A percentile compares a stretch with the other conserved stretches of the same genome.
These are phyloP conservation scores for Yamadazyma diddensiae DNA, from an alignment of 1,139 yeast genomes.

Conservation along the genomic window DNA sequence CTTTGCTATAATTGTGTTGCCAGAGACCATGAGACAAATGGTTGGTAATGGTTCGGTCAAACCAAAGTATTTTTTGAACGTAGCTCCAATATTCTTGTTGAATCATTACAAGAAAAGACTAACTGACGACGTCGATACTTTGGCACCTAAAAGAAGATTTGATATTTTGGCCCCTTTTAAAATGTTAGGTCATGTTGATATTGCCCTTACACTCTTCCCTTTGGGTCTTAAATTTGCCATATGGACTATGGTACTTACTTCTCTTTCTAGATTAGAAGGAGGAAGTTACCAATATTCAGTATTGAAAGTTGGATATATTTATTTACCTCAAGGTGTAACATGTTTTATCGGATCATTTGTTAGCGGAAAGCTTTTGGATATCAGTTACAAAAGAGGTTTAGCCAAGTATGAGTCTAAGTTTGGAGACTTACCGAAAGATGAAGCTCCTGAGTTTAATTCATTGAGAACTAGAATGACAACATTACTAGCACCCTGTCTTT, in stretches of 20 bases:
- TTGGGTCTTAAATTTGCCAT: conserved; percentile 34
- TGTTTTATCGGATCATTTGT: conserved; percentile 30
- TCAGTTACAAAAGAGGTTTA: conserved; percentile 24
- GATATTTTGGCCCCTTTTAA: conserved; percentile 29
- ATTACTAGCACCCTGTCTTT: conserved; percentile 22
- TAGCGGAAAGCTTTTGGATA: conserved; percentile 28
- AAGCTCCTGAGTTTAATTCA: conserved; percentile 27
- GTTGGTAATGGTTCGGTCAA: conserved; percentile 39
- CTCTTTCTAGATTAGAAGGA: conserved; percentile 29
- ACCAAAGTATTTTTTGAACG: conserved; percentile 22
- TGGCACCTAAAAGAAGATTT: conserved; percentile 18
- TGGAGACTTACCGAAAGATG: conserved; percentile 12
- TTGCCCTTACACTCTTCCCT: conserved; percentile 27
- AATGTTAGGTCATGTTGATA: conserved; percentile 23
- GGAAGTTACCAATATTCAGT: conserved; percentile 30
- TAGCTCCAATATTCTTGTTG: conserved; percentile 22
- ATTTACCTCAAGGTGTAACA: conserved; percentile 38
- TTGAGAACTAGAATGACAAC: conserved; percentile 27
- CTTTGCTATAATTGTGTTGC: conserved; percentile 22
- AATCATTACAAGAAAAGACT: conserved; percentile 23
- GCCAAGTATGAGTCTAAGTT: conserved; percentile 17
- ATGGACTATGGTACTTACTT: conserved; percentile 37
- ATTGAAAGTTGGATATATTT: conserved; percentile 36
- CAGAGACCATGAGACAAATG: conserved; percentile 35
- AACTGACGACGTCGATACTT: conserved; percentile 26